Percentiles rank a stretch among this genome's conserved stretches.
phyloP scores from a whole-genome alignment of 116 monocot genomes.

The Iris pallida region DNA sequence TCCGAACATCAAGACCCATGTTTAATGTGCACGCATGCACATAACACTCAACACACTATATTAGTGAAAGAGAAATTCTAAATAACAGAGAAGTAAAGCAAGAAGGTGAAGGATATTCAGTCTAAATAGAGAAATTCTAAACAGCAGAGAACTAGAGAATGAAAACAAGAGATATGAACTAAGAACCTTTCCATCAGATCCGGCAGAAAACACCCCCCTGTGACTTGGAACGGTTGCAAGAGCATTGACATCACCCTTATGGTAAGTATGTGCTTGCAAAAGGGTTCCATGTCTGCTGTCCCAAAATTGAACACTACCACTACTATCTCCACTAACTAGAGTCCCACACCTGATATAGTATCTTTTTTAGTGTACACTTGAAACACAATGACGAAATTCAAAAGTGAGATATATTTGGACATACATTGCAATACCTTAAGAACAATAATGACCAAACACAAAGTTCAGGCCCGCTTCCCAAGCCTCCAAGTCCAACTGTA shows the following conservation, averaged over 20 bases:
- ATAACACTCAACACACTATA: too few relatives aligned
- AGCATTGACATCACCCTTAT: slow-evolving; percentile 84
- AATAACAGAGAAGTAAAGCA: too few relatives aligned
- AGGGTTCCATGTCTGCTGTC: slow-evolving; percentile 81
- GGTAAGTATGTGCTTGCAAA: slow-evolving; percentile 76
- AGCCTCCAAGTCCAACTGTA: slow-evolving; percentile 86
- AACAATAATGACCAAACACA: slow-evolving; percentile 92
- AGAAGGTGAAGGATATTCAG: too few relatives aligned
- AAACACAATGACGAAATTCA: too few relatives aligned
- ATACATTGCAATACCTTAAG: slow-evolving; percentile 45
- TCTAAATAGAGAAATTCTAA: too few relatives aligned
- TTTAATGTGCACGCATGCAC: too few relatives aligned
- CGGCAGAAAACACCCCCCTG: slow-evolving; percentile 86
- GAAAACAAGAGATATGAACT: neutral
- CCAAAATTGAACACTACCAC: slow-evolving; percentile 97
- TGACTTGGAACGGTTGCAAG: slow-evolving; percentile 75
- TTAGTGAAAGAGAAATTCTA: too few relatives aligned
- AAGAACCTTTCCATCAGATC: slow-evolving; percentile 92
- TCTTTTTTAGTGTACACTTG: neutral
- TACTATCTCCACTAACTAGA: slow-evolving; percentile 93
- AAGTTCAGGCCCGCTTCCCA: slow-evolving; percentile 63
- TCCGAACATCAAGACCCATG: too few relatives aligned
- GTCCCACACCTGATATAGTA: slow-evolving; percentile 32
- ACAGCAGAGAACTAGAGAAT: too few relatives aligned
- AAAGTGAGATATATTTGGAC: too few relatives aligned